Percentiles rank a stretch among this genome's conserved stretches.
phyloP scores from a whole-genome alignment of 1,139 yeast genomes.

The Pichia sp. region DNA sequence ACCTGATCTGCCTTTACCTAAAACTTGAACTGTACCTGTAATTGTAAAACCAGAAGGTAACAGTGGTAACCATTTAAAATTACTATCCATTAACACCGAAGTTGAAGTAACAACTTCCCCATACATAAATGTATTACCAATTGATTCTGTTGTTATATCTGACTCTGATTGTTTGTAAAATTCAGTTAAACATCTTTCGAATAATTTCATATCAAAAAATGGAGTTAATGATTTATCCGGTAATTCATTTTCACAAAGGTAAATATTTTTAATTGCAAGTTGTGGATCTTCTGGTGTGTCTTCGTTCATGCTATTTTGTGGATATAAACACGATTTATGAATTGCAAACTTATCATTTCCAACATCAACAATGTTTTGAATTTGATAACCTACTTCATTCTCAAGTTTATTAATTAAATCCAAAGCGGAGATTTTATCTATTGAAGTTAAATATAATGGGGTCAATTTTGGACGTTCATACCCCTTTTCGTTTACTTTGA shows the following conservation, averaged over 20 bases:
- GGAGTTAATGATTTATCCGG: constrained; percentile 56
- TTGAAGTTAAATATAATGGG: constrained; percentile 47
- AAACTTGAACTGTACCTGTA: constrained; percentile 78
- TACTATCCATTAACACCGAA: constrained; percentile 67
- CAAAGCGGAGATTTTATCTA: constrained; percentile 22
- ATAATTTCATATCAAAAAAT: constrained; percentile 58
- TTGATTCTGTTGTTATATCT: constrained; percentile 28
- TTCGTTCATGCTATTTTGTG: constrained; percentile 25
- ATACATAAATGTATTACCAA: constrained; percentile 65
- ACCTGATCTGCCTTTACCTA: constrained; percentile 93
- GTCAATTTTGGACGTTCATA: constrained; percentile 60
- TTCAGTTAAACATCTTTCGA: constrained; percentile 42
- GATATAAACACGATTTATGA: constrained; percentile 29
- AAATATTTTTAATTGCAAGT: constrained; percentile 47
- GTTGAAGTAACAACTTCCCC: constrained; percentile 93
- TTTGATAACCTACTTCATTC: constrained; percentile 39
- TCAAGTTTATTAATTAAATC: constrained; percentile 32
- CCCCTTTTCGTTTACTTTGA: constrained; percentile 51
- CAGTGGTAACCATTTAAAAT: constrained; percentile 48
- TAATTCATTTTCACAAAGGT: constrained; percentile 36
- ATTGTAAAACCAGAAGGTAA: constrained; percentile 69
- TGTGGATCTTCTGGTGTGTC: constrained; percentile 46
- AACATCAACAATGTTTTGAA: constrained; percentile 41
- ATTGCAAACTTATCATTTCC: constrained; percentile 49
- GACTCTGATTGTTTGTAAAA: constrained; percentile 24